Evolutionary conservation across 257 asterid species (phyloP).

Genomic region (Eucommia ulmoides): DNA sequence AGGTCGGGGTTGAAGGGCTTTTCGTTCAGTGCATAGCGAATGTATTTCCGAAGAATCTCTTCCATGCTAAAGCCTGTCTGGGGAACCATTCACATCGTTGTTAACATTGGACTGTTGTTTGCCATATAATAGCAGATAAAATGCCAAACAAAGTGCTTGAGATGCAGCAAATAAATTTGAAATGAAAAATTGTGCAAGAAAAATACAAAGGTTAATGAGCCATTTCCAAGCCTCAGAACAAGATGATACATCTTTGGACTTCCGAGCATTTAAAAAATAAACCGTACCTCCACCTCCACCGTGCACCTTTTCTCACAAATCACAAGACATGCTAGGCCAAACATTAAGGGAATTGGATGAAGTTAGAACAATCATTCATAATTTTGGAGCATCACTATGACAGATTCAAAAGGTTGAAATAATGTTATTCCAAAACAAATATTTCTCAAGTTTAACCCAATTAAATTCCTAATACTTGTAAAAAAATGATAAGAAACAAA

Average conservation of each 20-base stretch:
- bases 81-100: conserved; percentile 14
- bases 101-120: conserved; percentile 15
- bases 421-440: no score
- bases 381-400: no score
- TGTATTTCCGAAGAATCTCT: conserved; percentile 74
- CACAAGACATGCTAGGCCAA: no score
- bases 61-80: conserved; percentile 89
- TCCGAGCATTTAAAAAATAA: no score
- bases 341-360: no score
- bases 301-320: no score
- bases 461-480: no score
- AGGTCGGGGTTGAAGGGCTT: conserved; percentile 79
- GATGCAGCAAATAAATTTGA: background rate
- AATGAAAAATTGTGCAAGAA: background rate
- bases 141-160: background rate
- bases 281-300: no score
- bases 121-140: background rate
- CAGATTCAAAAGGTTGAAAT: no score
- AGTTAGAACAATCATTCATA: no score
- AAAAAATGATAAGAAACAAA: no score
- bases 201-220: background rate
- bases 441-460: no score
- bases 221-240: background rate
- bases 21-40: conserved; percentile 86
- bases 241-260: background rate